A percentile compares a stretch with the other conserved stretches of the same genome.
phyloP scores from a whole-genome alignment of 768 basidiomycete species.

The Hortiboletus flavorubellus region DNA sequence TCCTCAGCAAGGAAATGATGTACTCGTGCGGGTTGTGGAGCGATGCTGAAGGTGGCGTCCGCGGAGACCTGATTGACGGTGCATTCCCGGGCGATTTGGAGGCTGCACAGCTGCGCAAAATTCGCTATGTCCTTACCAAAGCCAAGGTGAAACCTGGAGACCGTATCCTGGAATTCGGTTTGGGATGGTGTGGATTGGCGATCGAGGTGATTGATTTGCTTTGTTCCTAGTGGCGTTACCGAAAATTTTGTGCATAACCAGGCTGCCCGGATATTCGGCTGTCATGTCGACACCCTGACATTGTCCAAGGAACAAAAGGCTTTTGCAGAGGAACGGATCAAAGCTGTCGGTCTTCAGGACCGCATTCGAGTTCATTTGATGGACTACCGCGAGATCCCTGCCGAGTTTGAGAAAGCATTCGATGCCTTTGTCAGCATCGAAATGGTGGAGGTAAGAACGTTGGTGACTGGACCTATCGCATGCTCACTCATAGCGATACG shows the following conservation, averaged over 20 bases:
- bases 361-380: constrained; percentile 82
- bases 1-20: constrained; percentile 90
- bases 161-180: constrained; percentile 85
- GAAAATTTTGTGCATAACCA: constrained; percentile 25
- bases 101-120: constrained; percentile 79
- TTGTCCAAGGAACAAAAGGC: constrained; percentile 84
- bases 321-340: constrained; percentile 82
- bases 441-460: constrained; percentile 54
- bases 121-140: constrained; percentile 73
- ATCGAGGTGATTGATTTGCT: constrained; percentile 58
- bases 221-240: neutral
- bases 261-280: constrained; percentile 66
- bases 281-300: constrained; percentile 87
- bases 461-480: neutral
- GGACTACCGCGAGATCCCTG: constrained; percentile 85
- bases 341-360: constrained; percentile 62
- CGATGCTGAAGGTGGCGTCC: constrained; percentile 76
- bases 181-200: constrained; percentile 91
- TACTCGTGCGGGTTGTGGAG: constrained; percentile 88
- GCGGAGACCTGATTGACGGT: constrained; percentile 61
- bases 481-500: neutral
- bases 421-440: constrained; percentile 58
- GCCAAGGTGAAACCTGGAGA: constrained; percentile 78
- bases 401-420: constrained; percentile 74
- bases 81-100: constrained; percentile 66